phyloP scores from a whole-genome alignment of 2,329 filamentous ascomycete genomes.

The Gaeumannomyces sp. region DNA sequence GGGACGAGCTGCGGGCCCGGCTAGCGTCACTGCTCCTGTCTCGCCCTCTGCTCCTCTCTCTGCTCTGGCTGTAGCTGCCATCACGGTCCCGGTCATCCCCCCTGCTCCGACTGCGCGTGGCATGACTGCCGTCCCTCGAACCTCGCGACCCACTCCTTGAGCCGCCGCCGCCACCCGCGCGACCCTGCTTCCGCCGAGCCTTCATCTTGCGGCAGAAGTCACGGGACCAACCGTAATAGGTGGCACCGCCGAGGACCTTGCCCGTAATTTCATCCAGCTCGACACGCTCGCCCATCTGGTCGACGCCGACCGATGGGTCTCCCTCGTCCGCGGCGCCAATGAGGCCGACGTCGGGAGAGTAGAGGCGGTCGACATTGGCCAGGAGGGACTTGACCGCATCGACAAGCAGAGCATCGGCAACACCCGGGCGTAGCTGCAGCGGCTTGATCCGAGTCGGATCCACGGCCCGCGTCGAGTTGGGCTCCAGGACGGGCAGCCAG shows the following conservation, averaged over 20 bases:
- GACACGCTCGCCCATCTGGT: constrained; percentile 66
- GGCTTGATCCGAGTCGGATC: constrained; percentile 64
- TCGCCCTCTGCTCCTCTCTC: constrained; percentile 3
- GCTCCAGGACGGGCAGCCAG: constrained; percentile 71
- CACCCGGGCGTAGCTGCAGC: constrained; percentile 62
- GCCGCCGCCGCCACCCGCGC: background rate
- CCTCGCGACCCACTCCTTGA: constrained; percentile 6
- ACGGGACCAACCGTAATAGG: constrained; percentile 84
- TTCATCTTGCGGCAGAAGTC: constrained; percentile 79
- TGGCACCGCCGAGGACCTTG: constrained; percentile 58
- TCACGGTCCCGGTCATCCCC: no score
- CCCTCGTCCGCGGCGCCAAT: constrained; percentile 32
- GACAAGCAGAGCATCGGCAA: constrained; percentile 59
- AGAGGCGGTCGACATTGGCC: constrained; percentile 63
- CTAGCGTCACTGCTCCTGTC: constrained; percentile 16
- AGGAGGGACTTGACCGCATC: constrained; percentile 66
- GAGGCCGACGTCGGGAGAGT: constrained; percentile 42
- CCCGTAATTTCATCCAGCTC: constrained; percentile 60
- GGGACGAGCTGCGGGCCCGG: constrained; percentile 26
- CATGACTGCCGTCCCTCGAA: background rate
- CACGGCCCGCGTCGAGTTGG: constrained; percentile 70
- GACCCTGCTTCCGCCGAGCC: constrained; percentile 33
- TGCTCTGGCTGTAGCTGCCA: background rate
- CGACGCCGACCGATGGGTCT: constrained; percentile 57
- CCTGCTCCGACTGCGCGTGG: no score